Evolutionary conservation across 768 basidiomycete species (phyloP), one percentile per base, ranked within the genome.

Genomic region (Sistotremastrum suecicum): DNA sequence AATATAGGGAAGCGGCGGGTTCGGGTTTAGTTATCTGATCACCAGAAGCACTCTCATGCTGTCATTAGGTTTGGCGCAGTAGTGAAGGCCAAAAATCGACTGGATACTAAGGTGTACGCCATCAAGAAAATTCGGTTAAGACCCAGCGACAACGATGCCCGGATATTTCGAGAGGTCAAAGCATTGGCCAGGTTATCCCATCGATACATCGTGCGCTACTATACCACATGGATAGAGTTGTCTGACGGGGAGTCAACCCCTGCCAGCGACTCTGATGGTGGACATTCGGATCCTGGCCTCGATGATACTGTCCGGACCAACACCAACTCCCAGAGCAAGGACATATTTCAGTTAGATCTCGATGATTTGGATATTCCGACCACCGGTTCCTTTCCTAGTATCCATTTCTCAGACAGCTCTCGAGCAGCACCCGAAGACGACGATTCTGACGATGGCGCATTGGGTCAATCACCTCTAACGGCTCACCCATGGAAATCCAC

Each of bases 51-150:
- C 84, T 90, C 90, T 0, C 82, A 82, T 57, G 91, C 91, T 0
- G 88, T 76, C 12, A 38, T 10, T 38, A 12, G 62, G 0, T 94
- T 89, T 60, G 90, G 90, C 0, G 85, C 87, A n/a, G 90, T 95
- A 0, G 89, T 95, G 32, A 95, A 95, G 58, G 91, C 90, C 3
- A 71, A 81, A 40, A 90, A 94, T 56, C 85, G 78, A 66, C 78
- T 92, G 20, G 91, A 95, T 57, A 74, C 69, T 7, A 71, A 84
- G 28, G 84, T 88, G 46, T 91, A 90, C 57, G 87, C 85, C 8
- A 86, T 91, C 44, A 91, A 97, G 70, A 92, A 94, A 61, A 78
- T 97, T 52, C 78, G 80, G 39, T 70, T 94, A 11, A 77, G 79
- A 37, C 77, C 78, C 0, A 69, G 71, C 46, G 83, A 89, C 53